Conservation (phyloP, 345 rosid genomes). For the Ceriops tagal region DNA sequence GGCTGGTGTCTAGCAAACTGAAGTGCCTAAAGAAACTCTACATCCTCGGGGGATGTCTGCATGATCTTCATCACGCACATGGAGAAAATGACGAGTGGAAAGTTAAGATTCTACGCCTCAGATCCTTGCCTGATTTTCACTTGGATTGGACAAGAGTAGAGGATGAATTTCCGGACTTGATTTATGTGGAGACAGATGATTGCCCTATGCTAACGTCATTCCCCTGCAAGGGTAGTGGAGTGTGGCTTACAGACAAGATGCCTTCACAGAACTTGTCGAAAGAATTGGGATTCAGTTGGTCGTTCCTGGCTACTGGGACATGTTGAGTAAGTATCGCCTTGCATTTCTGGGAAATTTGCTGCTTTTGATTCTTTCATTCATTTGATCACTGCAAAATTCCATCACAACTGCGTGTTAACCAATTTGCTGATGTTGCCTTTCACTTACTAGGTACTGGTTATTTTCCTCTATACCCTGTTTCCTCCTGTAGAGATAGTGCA, state of each 20-base stretch:
- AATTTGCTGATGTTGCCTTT: too few species aligned
- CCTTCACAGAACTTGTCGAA: neutral
- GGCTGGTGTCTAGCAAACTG: constrained; percentile 23
- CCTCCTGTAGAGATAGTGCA: too few species aligned
- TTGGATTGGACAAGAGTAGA: constrained; percentile 23
- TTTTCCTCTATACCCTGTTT: too few species aligned
- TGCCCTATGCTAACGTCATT: constrained; percentile 2
- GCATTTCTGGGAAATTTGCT: too few species aligned
- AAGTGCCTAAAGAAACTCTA: constrained; percentile 1
- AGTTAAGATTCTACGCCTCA: constrained; percentile 27
- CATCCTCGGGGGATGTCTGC: too few species aligned
- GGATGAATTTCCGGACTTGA: constrained; percentile 23
- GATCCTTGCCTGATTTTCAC: constrained; percentile 26
- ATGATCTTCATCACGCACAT: constrained; percentile 19
- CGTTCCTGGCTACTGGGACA: too few species aligned
- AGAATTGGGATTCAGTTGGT: constrained; percentile 4
- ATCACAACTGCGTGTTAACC: too few species aligned
- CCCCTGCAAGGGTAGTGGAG: constrained; percentile 37
- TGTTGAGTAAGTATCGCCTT: too few species aligned
- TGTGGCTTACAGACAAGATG: constrained; percentile 19
- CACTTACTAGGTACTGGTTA: too few species aligned
- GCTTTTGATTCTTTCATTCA: too few species aligned
- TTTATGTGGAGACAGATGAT: constrained; percentile 34
- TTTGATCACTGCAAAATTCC: too few species aligned
- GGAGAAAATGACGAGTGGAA: constrained; percentile 28